Evolutionary conservation across 305 asterid species (phyloP), one percentile per base, ranked within the genome.

Genomic region (Ilex paraguariensis): DNA sequence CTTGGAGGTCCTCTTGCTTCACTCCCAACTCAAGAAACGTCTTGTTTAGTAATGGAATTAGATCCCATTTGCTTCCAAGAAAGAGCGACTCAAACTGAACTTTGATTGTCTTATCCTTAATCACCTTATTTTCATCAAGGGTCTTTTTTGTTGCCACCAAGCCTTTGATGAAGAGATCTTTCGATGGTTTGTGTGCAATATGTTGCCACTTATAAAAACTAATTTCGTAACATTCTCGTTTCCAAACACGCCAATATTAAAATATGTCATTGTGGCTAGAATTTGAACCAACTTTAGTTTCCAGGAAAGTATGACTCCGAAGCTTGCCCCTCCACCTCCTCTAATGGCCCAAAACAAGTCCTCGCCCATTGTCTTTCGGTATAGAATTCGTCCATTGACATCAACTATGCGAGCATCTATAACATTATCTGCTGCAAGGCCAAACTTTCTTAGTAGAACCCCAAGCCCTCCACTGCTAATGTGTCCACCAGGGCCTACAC

Each of bases 71-170:
- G 42, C 61, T 57, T 13, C 74, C 74, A 32, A 69, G 65, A 45
- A 56, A 69, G 6, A 57, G 13, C 12, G 69, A 60, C 28, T 63
- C 57, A 50, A 69, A 63, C 14, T 40, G 32, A 39, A 36, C 69
- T 39, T 64, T 33, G 10, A 52, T 40, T 5, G 66, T 52, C 3
- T n/a, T 58, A 11, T 49, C 28, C 28, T 21, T 21, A 21, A 21
- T 21, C 28, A 21, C 28, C 28, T 21, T 21, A 21, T 21, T 21
- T 21, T 21, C 28, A 21, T 21, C 28, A 21, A 1, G 36, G 0
- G 50, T 65, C 32, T 46, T 44, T 31, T 55, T 44, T 16, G 54
- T 49, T 50, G 55, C 40, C 59, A 58, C 17, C 30, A 32, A 33
- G 53, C 50, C 16, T 58, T 65, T 59, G 1, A 66, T 42, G 52